Percentiles rank a stretch among this genome's conserved stretches.
Conservation (phyloP, 192 early-diverging fungal species). For the Geranomyces variabilis region DNA sequence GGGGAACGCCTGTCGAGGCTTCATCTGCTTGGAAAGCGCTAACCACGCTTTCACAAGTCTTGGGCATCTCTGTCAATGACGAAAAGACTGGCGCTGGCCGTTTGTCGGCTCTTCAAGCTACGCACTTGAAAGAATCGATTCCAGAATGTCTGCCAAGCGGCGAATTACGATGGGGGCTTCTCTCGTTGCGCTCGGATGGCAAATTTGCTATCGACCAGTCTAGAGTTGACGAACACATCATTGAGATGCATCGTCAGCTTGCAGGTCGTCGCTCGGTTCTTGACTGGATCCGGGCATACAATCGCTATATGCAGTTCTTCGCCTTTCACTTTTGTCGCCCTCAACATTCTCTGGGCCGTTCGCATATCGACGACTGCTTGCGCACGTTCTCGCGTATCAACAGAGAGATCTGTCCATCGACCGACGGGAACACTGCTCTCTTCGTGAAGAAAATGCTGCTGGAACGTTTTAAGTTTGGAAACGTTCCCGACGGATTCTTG, state of each 20-base stretch:
- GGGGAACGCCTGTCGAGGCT: background rate
- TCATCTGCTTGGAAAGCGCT: background rate
- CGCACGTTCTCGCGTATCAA: background rate
- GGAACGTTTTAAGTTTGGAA: background rate
- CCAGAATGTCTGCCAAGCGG: background rate
- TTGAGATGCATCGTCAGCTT: background rate
- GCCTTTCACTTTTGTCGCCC: background rate
- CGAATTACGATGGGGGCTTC: background rate
- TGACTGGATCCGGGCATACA: background rate
- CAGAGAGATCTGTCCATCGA: background rate
- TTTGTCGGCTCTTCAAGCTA: background rate
- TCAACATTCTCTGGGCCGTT: background rate
- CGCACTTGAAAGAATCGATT: background rate
- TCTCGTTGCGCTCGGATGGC: background rate
- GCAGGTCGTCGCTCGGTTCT: background rate
- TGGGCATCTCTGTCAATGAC: background rate
- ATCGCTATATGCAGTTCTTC: background rate
- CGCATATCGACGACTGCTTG: slow-evolving; percentile 3
- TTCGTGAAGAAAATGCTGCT: background rate
- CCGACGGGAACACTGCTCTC: background rate
- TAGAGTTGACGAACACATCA: background rate
- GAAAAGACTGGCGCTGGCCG: background rate
- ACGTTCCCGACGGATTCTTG: background rate
- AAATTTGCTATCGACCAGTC: background rate
- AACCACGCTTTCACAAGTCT: background rate